These are phyloP conservation scores for Schizosaccharomyces lindneri DNA, from an alignment of 805 yeast genomes.

Conservation along the genomic window DNA sequence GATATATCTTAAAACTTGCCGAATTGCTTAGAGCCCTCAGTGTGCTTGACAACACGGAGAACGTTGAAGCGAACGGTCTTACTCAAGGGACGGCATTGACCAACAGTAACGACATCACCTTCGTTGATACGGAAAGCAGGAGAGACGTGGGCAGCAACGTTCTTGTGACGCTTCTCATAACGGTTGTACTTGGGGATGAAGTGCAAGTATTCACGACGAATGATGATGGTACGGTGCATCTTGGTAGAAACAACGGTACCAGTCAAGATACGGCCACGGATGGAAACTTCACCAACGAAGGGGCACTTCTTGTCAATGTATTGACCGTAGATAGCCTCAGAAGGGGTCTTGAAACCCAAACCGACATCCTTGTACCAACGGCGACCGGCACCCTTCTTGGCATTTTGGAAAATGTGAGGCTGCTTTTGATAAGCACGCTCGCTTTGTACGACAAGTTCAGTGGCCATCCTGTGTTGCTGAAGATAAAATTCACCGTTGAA, in stretches of 20 bases:
- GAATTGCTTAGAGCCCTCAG: constrained; percentile 72
- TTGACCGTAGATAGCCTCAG: constrained; percentile 90
- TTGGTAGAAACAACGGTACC: constrained; percentile 99
- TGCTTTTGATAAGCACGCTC: constrained; percentile 99
- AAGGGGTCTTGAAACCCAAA: constrained; percentile 99
- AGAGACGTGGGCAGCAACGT: constrained; percentile 97
- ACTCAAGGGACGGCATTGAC: constrained; percentile 99
- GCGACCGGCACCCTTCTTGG: constrained; percentile 28
- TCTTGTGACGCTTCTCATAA: constrained; percentile 99
- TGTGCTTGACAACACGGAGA: constrained; percentile 74
- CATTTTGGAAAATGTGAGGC: constrained; percentile 99
- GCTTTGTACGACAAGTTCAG: constrained; percentile 99
- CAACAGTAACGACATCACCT: constrained; percentile 98
- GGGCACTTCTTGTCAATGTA: constrained; percentile 99
- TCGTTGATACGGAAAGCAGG: constrained; percentile 99
- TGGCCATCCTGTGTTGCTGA: constrained; percentile 38
- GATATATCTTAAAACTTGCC: constrained; percentile 48
- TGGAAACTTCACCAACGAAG: constrained; percentile 85
- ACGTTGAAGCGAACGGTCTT: constrained; percentile 99
- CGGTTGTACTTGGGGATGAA: constrained; percentile 99
- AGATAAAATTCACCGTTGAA: not conserved
- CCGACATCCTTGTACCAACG: constrained; percentile 99
- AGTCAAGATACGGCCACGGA: constrained; percentile 98
- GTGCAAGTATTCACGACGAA: constrained; percentile 99
- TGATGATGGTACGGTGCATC: constrained; percentile 99